Conservation (phyloP, 75 land plant species). For the Cupressus sempervirens region DNA sequence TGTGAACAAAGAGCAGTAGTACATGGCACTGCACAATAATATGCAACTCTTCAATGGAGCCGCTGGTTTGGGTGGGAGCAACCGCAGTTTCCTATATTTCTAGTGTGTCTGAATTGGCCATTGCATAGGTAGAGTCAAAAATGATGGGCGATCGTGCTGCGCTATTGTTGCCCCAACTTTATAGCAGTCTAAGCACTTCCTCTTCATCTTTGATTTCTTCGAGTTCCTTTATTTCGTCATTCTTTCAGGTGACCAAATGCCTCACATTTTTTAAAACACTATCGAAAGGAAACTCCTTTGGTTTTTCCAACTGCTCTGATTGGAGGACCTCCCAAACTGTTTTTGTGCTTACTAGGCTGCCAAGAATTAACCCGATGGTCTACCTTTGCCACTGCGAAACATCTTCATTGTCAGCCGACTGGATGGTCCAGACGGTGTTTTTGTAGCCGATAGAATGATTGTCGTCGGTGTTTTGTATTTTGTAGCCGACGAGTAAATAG, state of each 20-base stretch:
- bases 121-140: neutral
- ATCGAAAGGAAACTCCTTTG: neutral
- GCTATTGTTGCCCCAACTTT: neutral
- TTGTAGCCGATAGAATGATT: too few species aligned
- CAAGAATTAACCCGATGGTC: slow-evolving; percentile 7
- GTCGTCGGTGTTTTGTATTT: too few species aligned
- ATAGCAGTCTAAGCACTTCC: neutral
- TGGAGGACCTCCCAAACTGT: slow-evolving; percentile 12
- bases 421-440: too few species aligned
- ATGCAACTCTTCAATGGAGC: too few species aligned
- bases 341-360: neutral
- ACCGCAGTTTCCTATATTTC: too few species aligned
- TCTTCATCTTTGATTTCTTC: slow-evolving; percentile 2
- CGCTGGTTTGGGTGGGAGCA: too few species aligned
- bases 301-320: slow-evolving; percentile 1
- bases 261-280: neutral
- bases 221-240: neutral
- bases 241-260: neutral
- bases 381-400: neutral
- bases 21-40: too few species aligned
- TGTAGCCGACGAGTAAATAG: too few species aligned
- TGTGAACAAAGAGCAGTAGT: too few species aligned
- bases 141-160: slow-evolving; percentile 1
- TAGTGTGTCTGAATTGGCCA: neutral
- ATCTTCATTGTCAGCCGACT: too few species aligned